Conservation (phyloP, 2,329 filamentous ascomycete genomes). For the Nemania diffusa region DNA sequence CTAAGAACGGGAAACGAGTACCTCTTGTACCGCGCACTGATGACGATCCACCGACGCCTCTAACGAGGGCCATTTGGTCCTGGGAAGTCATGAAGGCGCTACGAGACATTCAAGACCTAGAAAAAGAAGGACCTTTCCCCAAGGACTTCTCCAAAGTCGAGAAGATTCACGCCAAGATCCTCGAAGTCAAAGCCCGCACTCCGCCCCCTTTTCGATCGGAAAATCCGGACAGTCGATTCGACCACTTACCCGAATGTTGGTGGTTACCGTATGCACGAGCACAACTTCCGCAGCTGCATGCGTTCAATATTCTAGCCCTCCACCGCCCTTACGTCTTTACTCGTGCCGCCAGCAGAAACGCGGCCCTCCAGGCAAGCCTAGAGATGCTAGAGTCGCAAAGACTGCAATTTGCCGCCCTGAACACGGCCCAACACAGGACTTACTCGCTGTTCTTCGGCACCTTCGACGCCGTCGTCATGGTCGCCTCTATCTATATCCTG, state of each 20-base stretch:
- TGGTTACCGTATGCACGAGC: slow-evolving; percentile 63
- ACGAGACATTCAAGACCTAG: slow-evolving; percentile 64
- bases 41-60: slow-evolving; percentile 65
- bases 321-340: slow-evolving; percentile 72
- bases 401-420: slow-evolving; percentile 59
- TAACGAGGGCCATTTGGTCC: slow-evolving; percentile 64
- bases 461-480: slow-evolving; percentile 71
- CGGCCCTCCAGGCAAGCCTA: slow-evolving; percentile 66
- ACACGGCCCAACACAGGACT: slow-evolving; percentile 63
- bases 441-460: slow-evolving; percentile 70
- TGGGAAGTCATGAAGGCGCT: slow-evolving; percentile 60
- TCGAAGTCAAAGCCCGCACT: slow-evolving; percentile 59
- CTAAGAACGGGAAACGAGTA: slow-evolving; percentile 58
- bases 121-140: slow-evolving; percentile 65
- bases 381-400: slow-evolving; percentile 66
- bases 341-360: slow-evolving; percentile 61
- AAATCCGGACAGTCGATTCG: slow-evolving; percentile 68
- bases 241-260: slow-evolving; percentile 61
- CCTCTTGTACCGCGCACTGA: slow-evolving; percentile 60
- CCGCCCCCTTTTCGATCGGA: slow-evolving; percentile 65
- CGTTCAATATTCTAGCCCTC: slow-evolving; percentile 68
- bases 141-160: slow-evolving; percentile 66
- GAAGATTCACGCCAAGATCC: slow-evolving; percentile 61
- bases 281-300: slow-evolving; percentile 59
- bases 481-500: slow-evolving; percentile 69